Conservation (phyloP, 306 rosid genomes). For the Ormosia semicastrata region DNA sequence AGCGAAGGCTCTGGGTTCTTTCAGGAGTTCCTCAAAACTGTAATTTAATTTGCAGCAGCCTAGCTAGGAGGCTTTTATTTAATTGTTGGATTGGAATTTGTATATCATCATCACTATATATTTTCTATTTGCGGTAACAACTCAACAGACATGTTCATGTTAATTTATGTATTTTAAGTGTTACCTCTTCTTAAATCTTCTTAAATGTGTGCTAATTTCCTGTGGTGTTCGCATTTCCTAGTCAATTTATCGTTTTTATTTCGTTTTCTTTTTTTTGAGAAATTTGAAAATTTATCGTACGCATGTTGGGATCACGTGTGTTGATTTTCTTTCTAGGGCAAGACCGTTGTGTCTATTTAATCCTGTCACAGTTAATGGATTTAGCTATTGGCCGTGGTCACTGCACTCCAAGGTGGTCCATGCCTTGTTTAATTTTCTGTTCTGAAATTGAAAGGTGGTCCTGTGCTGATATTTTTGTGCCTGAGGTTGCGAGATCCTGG, state of each 20-base stretch:
- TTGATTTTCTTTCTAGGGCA: slow-evolving; percentile 2
- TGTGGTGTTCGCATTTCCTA: not conserved
- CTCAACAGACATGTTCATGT: not conserved
- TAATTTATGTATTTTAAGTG: slow-evolving; percentile 9
- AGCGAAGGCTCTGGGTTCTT: slow-evolving; percentile 45
- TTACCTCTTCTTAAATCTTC: not conserved
- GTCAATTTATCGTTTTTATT: not conserved
- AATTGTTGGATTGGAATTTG: slow-evolving; percentile 15
- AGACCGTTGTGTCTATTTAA: not conserved
- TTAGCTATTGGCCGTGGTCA: slow-evolving; percentile 3
- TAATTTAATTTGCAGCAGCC: not conserved
- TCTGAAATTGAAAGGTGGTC: slow-evolving; percentile 16
- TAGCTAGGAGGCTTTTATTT: not conserved
- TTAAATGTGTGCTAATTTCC: not conserved
- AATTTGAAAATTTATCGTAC: not conserved
- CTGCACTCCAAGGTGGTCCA: slow-evolving; percentile 26
- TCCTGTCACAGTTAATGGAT: slow-evolving; percentile 15
- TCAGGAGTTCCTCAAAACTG: slow-evolving; percentile 40
- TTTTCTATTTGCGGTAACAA: not conserved
- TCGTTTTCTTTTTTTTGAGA: not conserved
- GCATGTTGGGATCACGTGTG: slow-evolving; percentile 23
- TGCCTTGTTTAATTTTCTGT: not conserved
- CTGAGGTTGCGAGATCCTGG: not conserved
- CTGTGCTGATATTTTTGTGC: not conserved
- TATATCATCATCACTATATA: not conserved